Evolutionary conservation across 306 rosid genomes (phyloP).

Genomic region (Mucuna pruriens): DNA sequence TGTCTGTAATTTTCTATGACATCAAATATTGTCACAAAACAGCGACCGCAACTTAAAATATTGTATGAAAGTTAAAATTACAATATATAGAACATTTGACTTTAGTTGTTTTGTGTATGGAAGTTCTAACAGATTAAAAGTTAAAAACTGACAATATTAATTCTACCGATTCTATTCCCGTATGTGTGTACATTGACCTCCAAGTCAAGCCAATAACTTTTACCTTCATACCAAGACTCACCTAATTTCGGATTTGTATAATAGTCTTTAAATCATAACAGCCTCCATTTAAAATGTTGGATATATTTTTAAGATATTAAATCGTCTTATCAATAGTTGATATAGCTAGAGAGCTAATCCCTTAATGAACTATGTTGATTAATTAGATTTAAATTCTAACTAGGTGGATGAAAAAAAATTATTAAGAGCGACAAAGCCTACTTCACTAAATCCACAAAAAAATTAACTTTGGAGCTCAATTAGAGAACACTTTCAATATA

Average conservation of each 20-base stretch:
- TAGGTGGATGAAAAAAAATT: not conserved
- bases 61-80: too few relatives aligned
- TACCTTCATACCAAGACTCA: not conserved
- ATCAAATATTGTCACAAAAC: too few relatives aligned
- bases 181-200: constrained; percentile 1
- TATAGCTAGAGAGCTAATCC: not conserved
- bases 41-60: too few relatives aligned
- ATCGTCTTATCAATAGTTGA: not conserved
- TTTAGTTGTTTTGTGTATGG: not conserved
- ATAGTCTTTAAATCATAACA: not conserved
- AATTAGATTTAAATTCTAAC: not conserved
- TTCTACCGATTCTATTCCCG: not conserved
- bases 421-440: not conserved
- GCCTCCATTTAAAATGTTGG: not conserved
- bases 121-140: not conserved
- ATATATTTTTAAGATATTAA: not conserved
- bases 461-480: not conserved
- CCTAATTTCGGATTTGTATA: not conserved
- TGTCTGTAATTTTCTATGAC: too few relatives aligned
- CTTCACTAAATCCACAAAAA: not conserved
- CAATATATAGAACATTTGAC: constrained; percentile 1
- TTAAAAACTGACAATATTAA: not conserved
- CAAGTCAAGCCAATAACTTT: constrained; percentile 1
- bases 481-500: not conserved
- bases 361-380: not conserved